A percentile compares a stretch with the other conserved stretches of the same genome.
Conservation (phyloP, 2,329 filamentous ascomycete genomes). For the Aspergillus calidoustus region DNA sequence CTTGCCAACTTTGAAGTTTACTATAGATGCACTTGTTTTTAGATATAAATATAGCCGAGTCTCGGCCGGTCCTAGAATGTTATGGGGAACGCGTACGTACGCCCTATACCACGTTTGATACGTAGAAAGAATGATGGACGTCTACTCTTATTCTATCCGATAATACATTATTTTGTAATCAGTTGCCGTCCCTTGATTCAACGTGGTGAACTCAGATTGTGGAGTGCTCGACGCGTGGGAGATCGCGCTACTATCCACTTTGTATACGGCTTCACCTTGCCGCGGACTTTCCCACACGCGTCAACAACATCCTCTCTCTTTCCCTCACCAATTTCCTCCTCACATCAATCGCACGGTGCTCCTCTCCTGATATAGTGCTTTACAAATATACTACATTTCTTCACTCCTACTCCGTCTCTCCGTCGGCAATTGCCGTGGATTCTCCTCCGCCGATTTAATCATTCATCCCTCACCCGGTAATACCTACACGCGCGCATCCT, state of each 20-base stretch:
- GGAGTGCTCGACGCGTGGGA: slow-evolving; percentile 16
- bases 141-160: neutral
- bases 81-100: neutral
- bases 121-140: neutral
- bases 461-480: neutral
- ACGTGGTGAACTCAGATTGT: slow-evolving; percentile 1
- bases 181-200: neutral
- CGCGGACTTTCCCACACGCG: slow-evolving; percentile 13
- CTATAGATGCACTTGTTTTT: neutral
- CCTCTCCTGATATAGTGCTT: neutral
- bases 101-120: neutral
- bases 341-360: neutral
- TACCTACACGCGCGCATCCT: neutral
- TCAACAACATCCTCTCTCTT: slow-evolving; percentile 6
- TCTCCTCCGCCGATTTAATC: neutral
- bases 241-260: slow-evolving; percentile 13
- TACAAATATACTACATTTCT: neutral
- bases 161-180: neutral
- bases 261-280: slow-evolving; percentile 8
- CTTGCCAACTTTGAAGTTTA: neutral
- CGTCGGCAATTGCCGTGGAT: neutral
- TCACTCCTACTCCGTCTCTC: neutral
- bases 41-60: neutral
- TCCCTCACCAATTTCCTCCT: neutral
- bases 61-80: neutral